Base-by-base conservation (phyloP, 345 rosid genomes). In the Citrus hindsii region DNA sequence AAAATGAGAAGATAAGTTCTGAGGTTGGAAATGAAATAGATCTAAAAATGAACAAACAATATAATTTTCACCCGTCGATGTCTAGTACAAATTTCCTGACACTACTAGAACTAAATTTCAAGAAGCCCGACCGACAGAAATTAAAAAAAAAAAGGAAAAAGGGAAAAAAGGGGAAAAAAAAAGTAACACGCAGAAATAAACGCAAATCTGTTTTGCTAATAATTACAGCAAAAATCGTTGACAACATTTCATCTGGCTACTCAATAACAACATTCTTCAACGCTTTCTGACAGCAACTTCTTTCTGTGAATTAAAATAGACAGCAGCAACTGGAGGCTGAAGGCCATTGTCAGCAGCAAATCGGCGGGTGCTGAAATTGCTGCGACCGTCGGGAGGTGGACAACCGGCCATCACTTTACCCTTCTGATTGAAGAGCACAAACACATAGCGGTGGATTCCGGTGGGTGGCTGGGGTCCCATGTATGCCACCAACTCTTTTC, bases 391-490 rank as follows among this genome's bases (percentile, higher is more conserved):
- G 8, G 87, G 82, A 4, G 73, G 60, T 58, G 42, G 62, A 59
- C 27, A 67, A 55, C 77, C 67, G 30, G 68, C 82, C 81, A 7
- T 24, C 56, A 78, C 9, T 9, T 27, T 67, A 18, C 85, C 81
- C 21, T 67, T 67, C 75, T 86, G 89, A 81, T 82, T 80, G 61
- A 86, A 86, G 4, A 86, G 74, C 3, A 73, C 85, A 25, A 86
- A 78, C 27, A 82, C 84, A 22, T 86, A 86, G 24, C 89, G 79
- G 76, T 84, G 89, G 69, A 82, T 86, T 14, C 87, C 89, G 33
- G 79, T 78, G 0, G 84, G 82, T 1, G 89, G 87, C 67, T 37
- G 84, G 5, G 89, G 89, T 30, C 86, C 86, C 86, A 82, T 79
- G 83, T 84, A 82, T 4, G 79, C 25, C 58, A 84, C 85, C 81